A percentile compares a stretch with the other conserved stretches of the same genome.
These are phyloP conservation scores for Phialophora verrucosa DNA, from an alignment of 2,329 filamentous ascomycete species.

Conservation along the genomic window DNA sequence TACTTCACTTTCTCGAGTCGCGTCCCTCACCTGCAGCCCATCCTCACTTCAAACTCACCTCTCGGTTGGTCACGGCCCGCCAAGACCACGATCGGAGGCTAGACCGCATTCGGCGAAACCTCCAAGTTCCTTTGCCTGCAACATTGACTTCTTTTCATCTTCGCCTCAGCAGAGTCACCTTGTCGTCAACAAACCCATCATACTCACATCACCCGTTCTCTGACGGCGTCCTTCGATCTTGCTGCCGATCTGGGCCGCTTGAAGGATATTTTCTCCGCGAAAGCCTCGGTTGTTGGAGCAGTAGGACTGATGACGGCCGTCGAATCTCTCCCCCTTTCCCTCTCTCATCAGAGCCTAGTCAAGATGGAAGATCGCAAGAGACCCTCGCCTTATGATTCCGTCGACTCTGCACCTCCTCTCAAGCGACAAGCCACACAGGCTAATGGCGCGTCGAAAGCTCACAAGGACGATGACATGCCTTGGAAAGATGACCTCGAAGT, in stretches of 20 bases:
- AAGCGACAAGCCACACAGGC: conserved; percentile 82
- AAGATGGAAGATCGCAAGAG: conserved; percentile 99
- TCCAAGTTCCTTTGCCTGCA: conserved; percentile 10
- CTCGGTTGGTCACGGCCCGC: not conserved
- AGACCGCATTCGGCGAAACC: conserved; percentile 9
- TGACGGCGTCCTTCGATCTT: conserved; percentile 14
- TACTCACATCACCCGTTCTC: conserved; percentile 1
- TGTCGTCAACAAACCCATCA: conserved; percentile 13
- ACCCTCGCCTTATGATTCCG: conserved; percentile 77
- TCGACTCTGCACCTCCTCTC: conserved; percentile 84
- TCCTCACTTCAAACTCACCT: not conserved
- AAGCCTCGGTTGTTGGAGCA: conserved; percentile 32
- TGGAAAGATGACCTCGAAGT: conserved; percentile 75
- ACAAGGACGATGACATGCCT: conserved; percentile 71
- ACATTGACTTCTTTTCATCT: conserved; percentile 17
- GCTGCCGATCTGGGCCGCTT: conserved; percentile 17
- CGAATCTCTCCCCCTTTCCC: conserved; percentile 73
- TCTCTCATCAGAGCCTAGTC: conserved; percentile 73
- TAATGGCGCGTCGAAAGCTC: conserved; percentile 70
- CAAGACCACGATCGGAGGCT: not conserved
- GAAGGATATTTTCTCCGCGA: conserved; percentile 17
- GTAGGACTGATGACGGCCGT: conserved; percentile 85
- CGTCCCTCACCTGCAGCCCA: not conserved
- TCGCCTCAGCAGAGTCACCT: conserved; percentile 20
- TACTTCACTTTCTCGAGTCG: not conserved